Conservation (phyloP, 2,329 filamentous ascomycete genomes). For the Chrysoporthe austroafricana region DNA sequence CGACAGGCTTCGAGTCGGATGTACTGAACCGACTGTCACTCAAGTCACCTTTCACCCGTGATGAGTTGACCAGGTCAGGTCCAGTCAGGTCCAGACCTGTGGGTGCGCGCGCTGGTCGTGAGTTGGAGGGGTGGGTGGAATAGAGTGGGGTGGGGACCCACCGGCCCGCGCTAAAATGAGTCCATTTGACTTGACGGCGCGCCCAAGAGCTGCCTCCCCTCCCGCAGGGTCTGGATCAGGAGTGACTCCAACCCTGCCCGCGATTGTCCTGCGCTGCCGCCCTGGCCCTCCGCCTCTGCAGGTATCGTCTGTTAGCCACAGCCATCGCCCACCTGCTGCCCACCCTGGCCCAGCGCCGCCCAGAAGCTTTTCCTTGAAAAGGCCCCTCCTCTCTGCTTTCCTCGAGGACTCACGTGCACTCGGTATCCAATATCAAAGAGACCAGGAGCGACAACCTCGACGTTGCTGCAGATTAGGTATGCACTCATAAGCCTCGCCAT, state of each 20-base stretch:
- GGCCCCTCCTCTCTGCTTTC: conserved; percentile 17
- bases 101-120: conserved; percentile 7
- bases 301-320: conserved; percentile 11
- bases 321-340: conserved; percentile 4
- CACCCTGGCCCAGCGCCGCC: conserved; percentile 10
- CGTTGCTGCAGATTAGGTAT: conserved; percentile 20
- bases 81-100: neutral
- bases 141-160: neutral
- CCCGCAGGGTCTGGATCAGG: neutral
- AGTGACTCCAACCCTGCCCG: conserved; percentile 1
- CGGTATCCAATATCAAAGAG: conserved; percentile 26
- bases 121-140: neutral
- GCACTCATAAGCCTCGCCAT: conserved; percentile 22
- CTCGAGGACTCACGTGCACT: conserved; percentile 18
- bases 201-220: neutral
- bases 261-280: neutral
- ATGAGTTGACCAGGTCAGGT: neutral
- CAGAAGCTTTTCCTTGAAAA: conserved; percentile 17
- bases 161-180: conserved; percentile 10
- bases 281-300: neutral
- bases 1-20: conserved; percentile 16
- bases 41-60: conserved; percentile 11
- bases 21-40: neutral
- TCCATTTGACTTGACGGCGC: conserved; percentile 2
- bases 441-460: conserved; percentile 18